Evolutionary conservation across 106 monocot genomes (phyloP).

Genomic region (Dendrobium catenatum): DNA sequence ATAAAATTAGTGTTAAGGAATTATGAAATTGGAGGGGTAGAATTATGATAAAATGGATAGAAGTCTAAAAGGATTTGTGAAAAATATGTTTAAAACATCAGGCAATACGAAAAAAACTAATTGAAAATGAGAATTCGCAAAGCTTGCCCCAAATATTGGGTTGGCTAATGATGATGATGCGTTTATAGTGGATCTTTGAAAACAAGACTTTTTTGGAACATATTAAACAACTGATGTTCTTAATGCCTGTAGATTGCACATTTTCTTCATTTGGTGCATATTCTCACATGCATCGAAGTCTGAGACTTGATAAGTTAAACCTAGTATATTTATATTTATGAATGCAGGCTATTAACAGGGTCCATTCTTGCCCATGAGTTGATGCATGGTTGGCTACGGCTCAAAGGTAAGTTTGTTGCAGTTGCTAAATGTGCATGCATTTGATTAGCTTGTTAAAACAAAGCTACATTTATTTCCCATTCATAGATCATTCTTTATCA

Average conservation of each 20-base stretch:
- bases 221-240: not conserved
- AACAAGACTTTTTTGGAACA: not conserved
- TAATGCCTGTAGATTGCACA: no score
- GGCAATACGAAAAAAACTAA: not conserved
- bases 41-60: not conserved
- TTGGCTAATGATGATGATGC: not conserved
- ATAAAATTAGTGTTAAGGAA: not conserved
- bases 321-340: not conserved
- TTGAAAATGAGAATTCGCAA: not conserved
- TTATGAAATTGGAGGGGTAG: not conserved
- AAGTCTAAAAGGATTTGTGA: not conserved
- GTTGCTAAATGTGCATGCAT: not conserved
- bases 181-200: not conserved
- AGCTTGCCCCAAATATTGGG: not conserved
- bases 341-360: slow-evolving; percentile 80
- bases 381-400: slow-evolving; percentile 95
- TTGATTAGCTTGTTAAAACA: not conserved
- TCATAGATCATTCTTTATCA: not conserved
- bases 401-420: slow-evolving; percentile 51
- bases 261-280: not conserved
- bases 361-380: slow-evolving; percentile 96
- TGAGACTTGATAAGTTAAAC: not conserved
- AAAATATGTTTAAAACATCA: not conserved
- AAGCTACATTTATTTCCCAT: not conserved
- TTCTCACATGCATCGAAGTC: not conserved